Evolutionary conservation across 352 stramenopile species (phyloP), one percentile per base, ranked within the genome.

Genomic region (Globisporangium acanthophoron): DNA sequence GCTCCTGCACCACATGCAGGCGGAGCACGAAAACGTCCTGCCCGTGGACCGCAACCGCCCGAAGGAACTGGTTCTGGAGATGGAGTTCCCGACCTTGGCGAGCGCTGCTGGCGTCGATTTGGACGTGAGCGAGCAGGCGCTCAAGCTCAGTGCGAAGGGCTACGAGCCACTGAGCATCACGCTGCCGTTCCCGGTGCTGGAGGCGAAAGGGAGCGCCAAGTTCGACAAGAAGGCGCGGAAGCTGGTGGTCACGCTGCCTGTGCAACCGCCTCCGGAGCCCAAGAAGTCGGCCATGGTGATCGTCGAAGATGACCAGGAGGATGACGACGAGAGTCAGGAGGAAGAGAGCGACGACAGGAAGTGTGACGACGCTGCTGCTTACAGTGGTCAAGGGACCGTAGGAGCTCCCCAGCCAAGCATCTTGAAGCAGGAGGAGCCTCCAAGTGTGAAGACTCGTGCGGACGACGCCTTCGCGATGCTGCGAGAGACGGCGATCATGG

Each of bases 161-260:
- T 92, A 91, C 52, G 73, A 74, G 5, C 59, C 75, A 6, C 51
- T 96, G 16, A 61, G 74, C 15, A 16, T 96, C 18, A 41, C 64
- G 5, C 61, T 97, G 20, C 85, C 88, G 18, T 96, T 86, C 61
- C 70, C 76, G 0, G 85, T 97, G 4, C 46, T 92, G 8, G 81
- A 96, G 59, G 62, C 73, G 11, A 92, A 92, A 20, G 87, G 85
- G 0, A 72, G 58, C 52, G 88, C 89, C 31, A 88, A 78, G 41
- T 97, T 94, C 62, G 85, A 96, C 52, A 94, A 94, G 56, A 86
- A 83, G 39, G 71, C 59, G 4, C 71, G 76, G 15, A 79, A 85
- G 29, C 58, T 97, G 1, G 59, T 90, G 3, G 78, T 96, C 13
- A 94, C 85, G 33, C 62, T 97, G 44, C 86, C 86, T 0, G 84